Conservation (phyloP, 1,139 yeast genomes). For the Yamadazyma spencermartinsiae region DNA sequence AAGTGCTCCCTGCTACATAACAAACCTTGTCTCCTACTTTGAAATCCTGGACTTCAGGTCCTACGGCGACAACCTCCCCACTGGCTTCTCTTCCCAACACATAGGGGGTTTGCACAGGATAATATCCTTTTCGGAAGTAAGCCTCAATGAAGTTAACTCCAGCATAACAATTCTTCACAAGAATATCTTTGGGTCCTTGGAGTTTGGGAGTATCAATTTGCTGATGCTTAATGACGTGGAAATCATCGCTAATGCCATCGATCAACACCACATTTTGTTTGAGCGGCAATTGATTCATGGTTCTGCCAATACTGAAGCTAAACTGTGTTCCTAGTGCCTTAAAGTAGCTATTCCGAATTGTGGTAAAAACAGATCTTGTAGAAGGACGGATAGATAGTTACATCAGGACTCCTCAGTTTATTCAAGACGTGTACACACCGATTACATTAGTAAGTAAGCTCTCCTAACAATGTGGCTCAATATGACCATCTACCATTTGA, state of each 20-base stretch:
- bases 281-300: conserved; percentile 42
- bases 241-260: conserved; percentile 51
- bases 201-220: conserved; percentile 62
- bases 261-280: conserved; percentile 61
- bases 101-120: conserved; percentile 60
- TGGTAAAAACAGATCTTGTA: too few relatives aligned
- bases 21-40: conserved; percentile 74
- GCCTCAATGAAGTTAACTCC: conserved; percentile 85
- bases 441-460: too few relatives aligned
- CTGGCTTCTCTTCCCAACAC: conserved; percentile 83
- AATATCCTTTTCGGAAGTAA: conserved; percentile 77
- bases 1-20: conserved; percentile 51
- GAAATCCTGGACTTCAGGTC: conserved; percentile 55
- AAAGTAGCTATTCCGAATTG: too few relatives aligned
- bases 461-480: too few relatives aligned
- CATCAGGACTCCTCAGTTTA: too few relatives aligned
- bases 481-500: too few relatives aligned
- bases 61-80: conserved; percentile 72
- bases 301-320: too few relatives aligned
- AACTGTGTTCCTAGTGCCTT: too few relatives aligned
- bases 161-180: conserved; percentile 69
- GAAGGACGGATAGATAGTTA: too few relatives aligned
- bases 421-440: too few relatives aligned
- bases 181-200: conserved; percentile 50
- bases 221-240: conserved; percentile 40